Conservation (phyloP, 345 rosid genomes). For the Aegle marmelos region DNA sequence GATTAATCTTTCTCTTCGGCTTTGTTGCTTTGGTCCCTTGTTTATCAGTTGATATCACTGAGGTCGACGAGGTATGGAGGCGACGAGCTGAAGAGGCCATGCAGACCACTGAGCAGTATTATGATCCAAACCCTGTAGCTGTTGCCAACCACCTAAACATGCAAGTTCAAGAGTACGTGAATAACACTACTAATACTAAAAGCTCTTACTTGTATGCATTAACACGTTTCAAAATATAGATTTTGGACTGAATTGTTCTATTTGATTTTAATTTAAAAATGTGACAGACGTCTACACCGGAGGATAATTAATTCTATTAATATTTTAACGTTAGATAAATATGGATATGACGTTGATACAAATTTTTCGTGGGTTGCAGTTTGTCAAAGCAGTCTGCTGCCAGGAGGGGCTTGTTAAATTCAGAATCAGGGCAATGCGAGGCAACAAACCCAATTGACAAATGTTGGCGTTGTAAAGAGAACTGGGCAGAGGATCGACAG, state of each 20-base stretch:
- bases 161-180: conserved; percentile 13
- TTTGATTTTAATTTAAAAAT: too few relatives aligned
- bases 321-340: not conserved
- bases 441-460: conserved; percentile 62
- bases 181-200: too few relatives aligned
- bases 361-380: too few relatives aligned
- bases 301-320: too few relatives aligned
- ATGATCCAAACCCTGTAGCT: conserved; percentile 15
- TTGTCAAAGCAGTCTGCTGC: too few relatives aligned
- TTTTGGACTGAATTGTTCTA: too few relatives aligned
- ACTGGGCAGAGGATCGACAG: conserved; percentile 59
- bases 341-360: too few relatives aligned
- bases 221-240: too few relatives aligned
- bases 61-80: conserved; percentile 41
- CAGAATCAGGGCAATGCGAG: conserved; percentile 25
- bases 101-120: conserved; percentile 28
- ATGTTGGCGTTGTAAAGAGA: conserved; percentile 45
- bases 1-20: too few relatives aligned
- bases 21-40: conserved; percentile 4
- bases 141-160: conserved; percentile 26
- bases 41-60: conserved; percentile 20
- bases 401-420: not conserved
- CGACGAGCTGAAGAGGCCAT: conserved; percentile 36
- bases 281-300: too few relatives aligned
- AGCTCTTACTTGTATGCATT: too few relatives aligned